A percentile compares a stretch with the other conserved stretches of the same genome.
These are phyloP conservation scores for Tylopilus cervinicoccineus DNA, from an alignment of 768 basidiomycete species.

Conservation along the genomic window DNA sequence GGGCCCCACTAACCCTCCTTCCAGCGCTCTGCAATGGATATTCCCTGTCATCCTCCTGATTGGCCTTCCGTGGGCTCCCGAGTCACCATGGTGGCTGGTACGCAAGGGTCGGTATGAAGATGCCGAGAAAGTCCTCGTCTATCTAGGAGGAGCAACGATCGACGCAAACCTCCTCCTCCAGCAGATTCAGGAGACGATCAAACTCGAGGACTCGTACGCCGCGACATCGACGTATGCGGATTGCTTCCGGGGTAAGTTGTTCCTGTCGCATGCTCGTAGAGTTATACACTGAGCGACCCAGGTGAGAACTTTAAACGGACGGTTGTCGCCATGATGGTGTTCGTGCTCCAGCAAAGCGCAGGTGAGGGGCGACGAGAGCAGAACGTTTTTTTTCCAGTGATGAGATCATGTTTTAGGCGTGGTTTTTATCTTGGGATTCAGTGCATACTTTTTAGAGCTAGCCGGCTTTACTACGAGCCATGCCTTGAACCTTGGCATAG, in stretches of 20 bases:
- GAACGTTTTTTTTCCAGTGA: not conserved
- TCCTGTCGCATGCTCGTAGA: not conserved
- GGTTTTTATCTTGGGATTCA: constrained; percentile 25
- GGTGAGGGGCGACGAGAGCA: constrained; percentile 6
- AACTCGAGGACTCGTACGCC: constrained; percentile 27
- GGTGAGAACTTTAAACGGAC: constrained; percentile 26
- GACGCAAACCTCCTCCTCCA: constrained; percentile 20
- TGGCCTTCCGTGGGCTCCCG: constrained; percentile 30
- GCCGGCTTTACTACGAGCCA: constrained; percentile 27
- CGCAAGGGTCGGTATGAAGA: constrained; percentile 26
- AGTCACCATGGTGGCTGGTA: constrained; percentile 34
- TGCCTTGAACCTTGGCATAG: constrained; percentile 32
- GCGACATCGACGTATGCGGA: constrained; percentile 27
- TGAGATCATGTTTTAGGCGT: constrained; percentile 13
- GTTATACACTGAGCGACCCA: not conserved
- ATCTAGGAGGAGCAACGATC: constrained; percentile 21
- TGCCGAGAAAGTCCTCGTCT: constrained; percentile 16
- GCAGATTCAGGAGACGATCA: constrained; percentile 29
- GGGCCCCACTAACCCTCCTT: not conserved
- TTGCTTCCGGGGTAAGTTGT: constrained; percentile 27
- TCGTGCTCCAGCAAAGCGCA: constrained; percentile 26
- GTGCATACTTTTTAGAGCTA: constrained; percentile 36
- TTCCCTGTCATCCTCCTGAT: constrained; percentile 29
- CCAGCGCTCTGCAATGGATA: constrained; percentile 31
- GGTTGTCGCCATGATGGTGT: constrained; percentile 29